Conservation (phyloP, 2,329 filamentous ascomycete species). For the Beauveria sp. region DNA sequence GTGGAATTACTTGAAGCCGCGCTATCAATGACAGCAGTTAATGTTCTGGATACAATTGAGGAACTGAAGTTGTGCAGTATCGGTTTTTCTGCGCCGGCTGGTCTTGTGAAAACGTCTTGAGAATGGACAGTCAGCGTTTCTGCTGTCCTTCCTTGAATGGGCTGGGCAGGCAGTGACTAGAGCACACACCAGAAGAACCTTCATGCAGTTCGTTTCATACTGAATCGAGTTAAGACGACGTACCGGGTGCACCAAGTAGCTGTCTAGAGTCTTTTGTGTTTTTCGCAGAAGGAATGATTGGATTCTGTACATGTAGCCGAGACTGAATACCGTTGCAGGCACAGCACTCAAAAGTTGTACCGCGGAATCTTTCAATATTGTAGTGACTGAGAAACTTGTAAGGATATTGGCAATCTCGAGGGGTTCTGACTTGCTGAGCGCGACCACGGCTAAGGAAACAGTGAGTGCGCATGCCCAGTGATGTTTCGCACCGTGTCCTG, state of each 20-base stretch:
- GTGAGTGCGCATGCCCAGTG: constrained; percentile 14
- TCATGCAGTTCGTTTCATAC: not conserved
- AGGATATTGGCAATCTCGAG: constrained; percentile 14
- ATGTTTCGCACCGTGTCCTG: constrained; percentile 16
- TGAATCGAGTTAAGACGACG: no score
- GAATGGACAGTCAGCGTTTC: not conserved
- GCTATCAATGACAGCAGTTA: constrained; percentile 23
- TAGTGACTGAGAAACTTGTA: constrained; percentile 18
- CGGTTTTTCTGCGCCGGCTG: not conserved
- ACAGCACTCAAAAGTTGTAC: constrained; percentile 15
- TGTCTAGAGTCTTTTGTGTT: not conserved
- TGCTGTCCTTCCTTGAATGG: not conserved
- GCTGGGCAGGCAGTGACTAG: not conserved
- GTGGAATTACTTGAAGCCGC: constrained; percentile 31
- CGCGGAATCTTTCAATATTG: constrained; percentile 15
- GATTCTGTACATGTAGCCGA: constrained; percentile 16
- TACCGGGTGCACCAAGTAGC: not conserved
- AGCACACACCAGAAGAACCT: not conserved
- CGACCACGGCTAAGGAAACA: constrained; percentile 10
- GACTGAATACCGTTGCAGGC: constrained; percentile 11
- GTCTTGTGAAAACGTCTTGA: not conserved
- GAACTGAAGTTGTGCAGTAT: not conserved
- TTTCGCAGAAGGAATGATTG: constrained; percentile 14
- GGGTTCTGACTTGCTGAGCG: not conserved
- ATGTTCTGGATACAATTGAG: constrained; percentile 3